Base-by-base conservation (phyloP, 805 yeast species). In the Monosporozyma aerobia region DNA sequence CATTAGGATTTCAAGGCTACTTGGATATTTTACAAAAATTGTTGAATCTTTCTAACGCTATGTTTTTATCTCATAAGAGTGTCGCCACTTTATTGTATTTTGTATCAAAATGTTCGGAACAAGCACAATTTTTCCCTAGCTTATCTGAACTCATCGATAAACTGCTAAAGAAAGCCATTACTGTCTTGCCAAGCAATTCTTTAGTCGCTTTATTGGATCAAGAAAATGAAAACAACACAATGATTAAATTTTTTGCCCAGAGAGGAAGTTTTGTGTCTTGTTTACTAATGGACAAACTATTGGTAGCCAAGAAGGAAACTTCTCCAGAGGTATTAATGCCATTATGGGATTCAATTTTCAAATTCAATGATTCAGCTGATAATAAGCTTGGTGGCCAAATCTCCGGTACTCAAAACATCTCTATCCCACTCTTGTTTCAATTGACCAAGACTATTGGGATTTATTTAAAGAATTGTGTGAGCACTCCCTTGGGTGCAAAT, bases 1-100 rank as follows among this genome's bases (percentile, higher is more conserved):
- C 71, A 5, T 54, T 66, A 53, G 65, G 65, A 50, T 64, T 54
- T 41, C 70, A 67, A 54, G 70, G 71, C 1, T 60, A 59, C 40
- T 49, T 69, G 7, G 68, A 64, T 52, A 51, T 66, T 14, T 33
- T 61, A 5, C 63, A 56, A 44, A 69, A 69, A 54, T 48, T 63
- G 13, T 16, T 69, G 10, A 64, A 59, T 40, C 40, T 63, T 8
- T 51, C 59, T 2, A 61, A 52, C 47, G 56, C 58, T 2, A 60
- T 63, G 59, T 57, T 57, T 11, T 30, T 64, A n/a, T 30, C 54
- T 0, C 43, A 55, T 1, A 56, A 59, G 1, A 54, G 54, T n/a
- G 29, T 60, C 7, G 13, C 19, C 3, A 47, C 39, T 9, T 45
- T 69, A 7, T 51, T 55, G 5, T n/a, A 19, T 0, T 23, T 60